Conservation (phyloP, 2,329 filamentous ascomycete genomes). For the Aspergillus sp. region DNA sequence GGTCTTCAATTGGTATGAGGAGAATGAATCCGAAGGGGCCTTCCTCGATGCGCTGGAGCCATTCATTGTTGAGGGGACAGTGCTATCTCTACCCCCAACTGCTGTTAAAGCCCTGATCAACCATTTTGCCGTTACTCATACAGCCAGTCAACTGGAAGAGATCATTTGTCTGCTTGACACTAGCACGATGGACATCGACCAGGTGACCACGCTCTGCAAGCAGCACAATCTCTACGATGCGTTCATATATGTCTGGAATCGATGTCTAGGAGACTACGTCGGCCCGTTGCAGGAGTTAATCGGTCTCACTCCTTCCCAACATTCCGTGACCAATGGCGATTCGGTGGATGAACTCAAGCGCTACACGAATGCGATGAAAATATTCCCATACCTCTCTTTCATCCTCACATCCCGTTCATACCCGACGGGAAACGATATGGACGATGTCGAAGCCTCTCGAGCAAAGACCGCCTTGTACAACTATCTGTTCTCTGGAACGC, state of each 20-base stretch:
- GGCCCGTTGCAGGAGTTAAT: conserved; percentile 86
- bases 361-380: conserved; percentile 72
- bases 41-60: conserved; percentile 89
- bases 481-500: conserved; percentile 85
- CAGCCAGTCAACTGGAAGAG: conserved; percentile 80
- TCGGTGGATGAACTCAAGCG: conserved; percentile 57
- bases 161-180: conserved; percentile 93
- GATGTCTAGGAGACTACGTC: conserved; percentile 82
- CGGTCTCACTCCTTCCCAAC: conserved; percentile 35
- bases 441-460: conserved; percentile 67
- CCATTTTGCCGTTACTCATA: conserved; percentile 74
- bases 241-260: conserved; percentile 95
- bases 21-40: conserved; percentile 67
- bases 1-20: conserved; percentile 86
- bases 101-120: conserved; percentile 83
- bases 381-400: conserved; percentile 94
- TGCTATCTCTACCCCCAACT: conserved; percentile 73
- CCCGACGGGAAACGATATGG: conserved; percentile 75
- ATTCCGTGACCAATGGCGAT: conserved; percentile 37
- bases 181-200: conserved; percentile 86
- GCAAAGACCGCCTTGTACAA: conserved; percentile 90
- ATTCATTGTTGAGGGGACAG: conserved; percentile 75
- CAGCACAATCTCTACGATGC: conserved; percentile 92
- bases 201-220: conserved; percentile 87
- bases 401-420: conserved; percentile 88